Conservation (phyloP, 257 asterid genomes). For the Solanum neorickii region DNA sequence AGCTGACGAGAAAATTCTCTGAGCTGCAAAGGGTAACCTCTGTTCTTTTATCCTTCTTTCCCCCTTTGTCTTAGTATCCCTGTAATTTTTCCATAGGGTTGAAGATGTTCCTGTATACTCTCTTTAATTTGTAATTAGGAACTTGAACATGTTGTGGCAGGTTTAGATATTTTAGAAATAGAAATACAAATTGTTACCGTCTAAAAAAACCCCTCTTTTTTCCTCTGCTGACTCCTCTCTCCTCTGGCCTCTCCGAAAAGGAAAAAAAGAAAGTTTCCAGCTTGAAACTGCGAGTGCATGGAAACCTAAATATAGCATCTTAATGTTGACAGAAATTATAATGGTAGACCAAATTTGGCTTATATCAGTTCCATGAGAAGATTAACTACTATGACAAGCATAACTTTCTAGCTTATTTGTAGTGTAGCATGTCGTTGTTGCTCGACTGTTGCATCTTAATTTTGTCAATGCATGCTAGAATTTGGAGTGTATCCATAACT, state of each 20-base stretch:
- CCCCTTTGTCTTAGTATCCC: neutral
- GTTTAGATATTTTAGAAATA: neutral
- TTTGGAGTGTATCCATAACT: neutral
- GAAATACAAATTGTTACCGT: neutral
- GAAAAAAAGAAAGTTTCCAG: neutral
- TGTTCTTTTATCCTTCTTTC: neutral
- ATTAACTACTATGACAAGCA: neutral
- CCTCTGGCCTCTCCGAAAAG: neutral
- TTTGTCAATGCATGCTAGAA: neutral
- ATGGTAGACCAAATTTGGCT: neutral
- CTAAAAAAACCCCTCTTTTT: neutral
- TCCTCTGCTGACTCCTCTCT: neutral
- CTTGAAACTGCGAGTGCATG: neutral
- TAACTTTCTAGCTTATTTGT: neutral
- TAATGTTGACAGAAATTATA: neutral
- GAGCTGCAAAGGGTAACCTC: slow-evolving; percentile 63
- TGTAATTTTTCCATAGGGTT: neutral
- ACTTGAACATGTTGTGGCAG: neutral
- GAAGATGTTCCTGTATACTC: neutral
- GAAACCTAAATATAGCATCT: neutral
- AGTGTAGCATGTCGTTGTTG: neutral
- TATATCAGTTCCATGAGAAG: neutral
- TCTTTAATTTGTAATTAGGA: neutral
- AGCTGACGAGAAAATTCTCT: slow-evolving; percentile 42
- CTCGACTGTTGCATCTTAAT: neutral